Evolutionary conservation across 2,329 filamentous ascomycete genomes (phyloP), one percentile per base, ranked within the genome.

Genomic region (Septoria petroselini): DNA sequence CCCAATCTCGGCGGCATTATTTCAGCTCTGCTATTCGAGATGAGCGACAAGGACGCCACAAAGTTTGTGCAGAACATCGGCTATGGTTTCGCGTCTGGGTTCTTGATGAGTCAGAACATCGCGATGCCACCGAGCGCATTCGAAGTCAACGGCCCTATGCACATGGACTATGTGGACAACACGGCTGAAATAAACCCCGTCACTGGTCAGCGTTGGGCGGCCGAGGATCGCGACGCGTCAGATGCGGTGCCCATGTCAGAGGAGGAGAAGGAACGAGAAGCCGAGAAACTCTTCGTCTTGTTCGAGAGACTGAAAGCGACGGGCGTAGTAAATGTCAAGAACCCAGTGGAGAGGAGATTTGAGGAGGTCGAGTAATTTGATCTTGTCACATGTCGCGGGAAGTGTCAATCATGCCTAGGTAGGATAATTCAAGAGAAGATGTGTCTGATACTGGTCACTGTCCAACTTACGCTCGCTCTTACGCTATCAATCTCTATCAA

Each of bases 31-130:
- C 79, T 96, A 54, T 98, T 94, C 66, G 86, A 94, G 57, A 76
- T 97, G 21, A 95, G 90, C 0, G 85, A 85, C 57, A 86, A 84
- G 60, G 84, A 96, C 61, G 81, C 91, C 0, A 79, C 78, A 12
- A 85, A 77, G 23, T 93, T 96, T 63, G 86, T 97, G 0, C 79
- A 87, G 43, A 96, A 96, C 59, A 88, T 98, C 9, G 93, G 93
- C 0, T 98, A 95, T 65, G 93, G 93, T 0, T 95, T 88, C 64
- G 93, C 93, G 0, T 88, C 90, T 0, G 93, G 93, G 0, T 95
- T 93, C 65, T 73, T 98, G 12, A 85, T 91, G 71, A 85, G 86
- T 55, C 86, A 91, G 55, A 88, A 93, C 48, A 82, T 97, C 9
- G 77, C 84, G 0, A 75, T 95, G 17, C 88, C 90, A 0, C 76